Conservation (phyloP, 768 basidiomycete species). For the Pulveroboletus sp. region DNA sequence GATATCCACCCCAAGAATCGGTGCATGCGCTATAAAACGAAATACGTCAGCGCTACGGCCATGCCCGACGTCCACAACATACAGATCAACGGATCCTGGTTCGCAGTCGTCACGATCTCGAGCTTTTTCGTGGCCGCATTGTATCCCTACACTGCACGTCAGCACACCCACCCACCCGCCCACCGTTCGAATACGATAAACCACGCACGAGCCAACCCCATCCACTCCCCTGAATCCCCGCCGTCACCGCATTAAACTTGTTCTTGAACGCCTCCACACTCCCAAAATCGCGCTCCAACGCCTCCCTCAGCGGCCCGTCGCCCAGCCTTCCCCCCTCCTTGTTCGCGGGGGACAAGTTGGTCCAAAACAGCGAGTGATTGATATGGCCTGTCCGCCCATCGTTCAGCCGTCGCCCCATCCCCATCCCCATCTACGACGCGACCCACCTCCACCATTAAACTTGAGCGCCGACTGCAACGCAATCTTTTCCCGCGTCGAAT, state of each 20-base stretch:
- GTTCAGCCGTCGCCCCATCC: background rate
- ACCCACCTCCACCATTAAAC: conserved; percentile 92
- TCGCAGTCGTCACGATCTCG: conserved; percentile 89
- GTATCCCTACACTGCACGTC: conserved; percentile 52
- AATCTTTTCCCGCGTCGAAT: conserved; percentile 73
- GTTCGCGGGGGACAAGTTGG: conserved; percentile 80
- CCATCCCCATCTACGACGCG: too few species aligned
- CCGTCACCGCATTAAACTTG: conserved; percentile 82
- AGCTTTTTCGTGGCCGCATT: conserved; percentile 66
- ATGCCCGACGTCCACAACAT: conserved; percentile 14
- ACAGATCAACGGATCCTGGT: conserved; percentile 91
- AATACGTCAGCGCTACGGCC: conserved; percentile 7
- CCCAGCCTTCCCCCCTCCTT: conserved; percentile 62
- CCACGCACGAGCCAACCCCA: conserved; percentile 93
- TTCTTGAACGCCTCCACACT: conserved; percentile 85
- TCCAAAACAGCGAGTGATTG: conserved; percentile 98
- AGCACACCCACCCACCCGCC: background rate
- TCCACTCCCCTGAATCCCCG: conserved; percentile 92
- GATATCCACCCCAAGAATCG: conserved; percentile 94
- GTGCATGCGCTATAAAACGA: conserved; percentile 60
- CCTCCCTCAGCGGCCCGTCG: conserved; percentile 69
- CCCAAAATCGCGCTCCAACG: conserved; percentile 81
- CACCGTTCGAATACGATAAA: too few species aligned
- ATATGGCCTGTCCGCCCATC: conserved; percentile 62
- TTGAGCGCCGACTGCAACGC: conserved; percentile 88